These are phyloP conservation scores for Zygosaccharomyces siamensis DNA, from an alignment of 805 yeast genomes.

Conservation along the genomic window DNA sequence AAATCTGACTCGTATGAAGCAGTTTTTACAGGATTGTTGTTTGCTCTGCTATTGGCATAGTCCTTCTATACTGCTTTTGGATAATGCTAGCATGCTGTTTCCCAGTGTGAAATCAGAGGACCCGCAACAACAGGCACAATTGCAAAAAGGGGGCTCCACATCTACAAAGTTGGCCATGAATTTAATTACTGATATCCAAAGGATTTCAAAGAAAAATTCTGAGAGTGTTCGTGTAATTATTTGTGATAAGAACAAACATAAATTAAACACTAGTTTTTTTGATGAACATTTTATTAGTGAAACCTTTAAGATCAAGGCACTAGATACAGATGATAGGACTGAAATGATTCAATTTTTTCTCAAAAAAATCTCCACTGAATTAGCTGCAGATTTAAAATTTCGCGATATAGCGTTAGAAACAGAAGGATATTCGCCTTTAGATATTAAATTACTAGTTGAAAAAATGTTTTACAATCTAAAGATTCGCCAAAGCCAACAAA, in stretches of 20 bases:
- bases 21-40: constrained; percentile 41
- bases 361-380: constrained; percentile 18
- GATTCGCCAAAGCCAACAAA: not conserved
- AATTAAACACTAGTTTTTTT: constrained; percentile 55
- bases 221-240: constrained; percentile 55
- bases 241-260: constrained; percentile 59
- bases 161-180: constrained; percentile 64
- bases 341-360: constrained; percentile 44
- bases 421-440: constrained; percentile 87
- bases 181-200: constrained; percentile 45
- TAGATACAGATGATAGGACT: constrained; percentile 58
- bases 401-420: constrained; percentile 61
- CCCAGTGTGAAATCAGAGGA: constrained; percentile 44
- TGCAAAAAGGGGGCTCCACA: constrained; percentile 45
- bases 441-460: constrained; percentile 65
- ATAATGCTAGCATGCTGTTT: constrained; percentile 69
- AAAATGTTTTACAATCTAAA: constrained; percentile 47
- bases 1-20: constrained; percentile 38
- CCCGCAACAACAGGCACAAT: constrained; percentile 13
- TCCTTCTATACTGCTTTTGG: constrained; percentile 71
- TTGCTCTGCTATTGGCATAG: constrained; percentile 62
- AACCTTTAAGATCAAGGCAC: constrained; percentile 56
- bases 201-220: constrained; percentile 29
- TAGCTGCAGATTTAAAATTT: constrained; percentile 41
- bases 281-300: constrained; percentile 70